Base-by-base conservation (phyloP, 495 filamentous ascomycete genomes). In the Lasiosphaeria ovina region DNA sequence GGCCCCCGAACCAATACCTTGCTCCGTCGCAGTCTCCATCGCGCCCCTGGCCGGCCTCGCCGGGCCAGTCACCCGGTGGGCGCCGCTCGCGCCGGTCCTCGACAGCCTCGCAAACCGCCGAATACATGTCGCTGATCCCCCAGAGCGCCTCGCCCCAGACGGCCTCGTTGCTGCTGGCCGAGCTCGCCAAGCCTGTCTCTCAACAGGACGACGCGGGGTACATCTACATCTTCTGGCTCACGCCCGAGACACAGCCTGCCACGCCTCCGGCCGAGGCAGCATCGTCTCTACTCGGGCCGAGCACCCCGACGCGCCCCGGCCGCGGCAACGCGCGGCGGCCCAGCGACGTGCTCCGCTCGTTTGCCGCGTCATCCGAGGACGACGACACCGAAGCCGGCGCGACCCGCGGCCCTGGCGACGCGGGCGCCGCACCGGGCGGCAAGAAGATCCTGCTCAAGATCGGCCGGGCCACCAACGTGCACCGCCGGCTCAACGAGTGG, bases 211-310 rank as follows among this genome's bases (percentile, higher is more conserved):
- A 95, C 51, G 81, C 90, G 49, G 94, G 94, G 42, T 98, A 92
- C 70, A 98, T 98, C 64, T 98, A 98, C 79, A 94, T 98, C 66
- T 98, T 97, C 82, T 96, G 92, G 92, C 78, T 97, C 4, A 88
- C 83, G 4, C 83, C 83, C 44, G 83, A 81, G 56, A 80, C 72
- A n/a, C 70, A 75, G 51, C 73, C 74, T 4, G 62, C 75, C 6
- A 76, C 79, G 2, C 81, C 85, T 12, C 80, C 85, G 0, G 73
- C 73, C 5, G 83, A 87, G 35, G 79, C 82, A 32, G 89, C 85
- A 3, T 79, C 78, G 5, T 82, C 82, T 6, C 79, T 89, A 8
- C 80, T 90, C 12, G 63, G 76, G 0, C 78, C 79, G 12, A 54
- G 77, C 35, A 64, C 76, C 7, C 57, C 74, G 32, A 58, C 70